Base-by-base conservation (phyloP, 768 basidiomycete species). In the Fomitopsis pulvina region DNA sequence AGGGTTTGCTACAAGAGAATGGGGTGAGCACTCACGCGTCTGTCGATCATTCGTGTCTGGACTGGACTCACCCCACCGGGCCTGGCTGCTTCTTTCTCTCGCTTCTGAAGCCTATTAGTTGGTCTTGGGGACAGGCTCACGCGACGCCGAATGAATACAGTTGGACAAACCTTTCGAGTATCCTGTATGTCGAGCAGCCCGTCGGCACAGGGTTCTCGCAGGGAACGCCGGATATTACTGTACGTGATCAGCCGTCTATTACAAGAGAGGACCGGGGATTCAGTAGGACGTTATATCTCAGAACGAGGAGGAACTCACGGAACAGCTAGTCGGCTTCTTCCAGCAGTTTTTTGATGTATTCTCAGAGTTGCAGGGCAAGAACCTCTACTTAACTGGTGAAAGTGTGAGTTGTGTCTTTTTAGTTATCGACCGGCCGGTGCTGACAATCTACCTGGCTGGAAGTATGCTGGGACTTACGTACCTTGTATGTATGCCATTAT, bases 191-290 rank as follows among this genome's bases (percentile, higher is more conserved):
- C 10, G 87, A 90, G 54, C 87, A 88, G 55, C 87, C 87, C 2
- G 80, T 89, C 26, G 87, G 87, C 4, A 88, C 86, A 4, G 87
- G 87, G 0, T 89, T 81, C 62, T 83, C 83, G 2, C 83, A 83
- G 52, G 87, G 87, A 16, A 69, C 53, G 12, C 85, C 87, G 0
- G 78, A 81, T 50, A 80, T 81, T 32, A 52, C 48, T 39, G 70
- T 71, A 50, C 29, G 62, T 49, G 25, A 12, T 41, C 8, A 9
- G 40, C 12, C 32, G 12, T 10, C n/a, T n/a, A n/a, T n/a, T 38
- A 18, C 29, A 24, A 6, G 27, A 2, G 20, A n/a, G 40, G 10
- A 9, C 9, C 8, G 40, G 40, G 9, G 12, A 11, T 9, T 41
- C 22, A 32, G 8, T 14, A 27, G 28, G 2, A 18, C 14, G 9